These are phyloP conservation scores for Crithidia expoeki DNA, from an alignment of 208 protist genomes.

Conservation along the genomic window DNA sequence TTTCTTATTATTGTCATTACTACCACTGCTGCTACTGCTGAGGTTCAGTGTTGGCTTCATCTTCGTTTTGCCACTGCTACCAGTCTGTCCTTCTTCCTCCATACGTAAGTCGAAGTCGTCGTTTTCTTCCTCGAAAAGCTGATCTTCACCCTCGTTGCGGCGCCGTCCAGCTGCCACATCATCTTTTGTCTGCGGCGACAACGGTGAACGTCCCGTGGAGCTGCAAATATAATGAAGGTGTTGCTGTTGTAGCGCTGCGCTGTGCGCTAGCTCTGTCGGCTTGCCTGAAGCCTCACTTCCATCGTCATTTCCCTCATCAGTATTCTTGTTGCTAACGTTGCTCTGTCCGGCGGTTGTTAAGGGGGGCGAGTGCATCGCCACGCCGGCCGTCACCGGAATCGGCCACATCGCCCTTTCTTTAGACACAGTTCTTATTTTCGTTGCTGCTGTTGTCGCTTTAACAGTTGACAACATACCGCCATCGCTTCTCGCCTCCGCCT, in stretches of 20 bases:
- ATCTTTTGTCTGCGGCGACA: not conserved
- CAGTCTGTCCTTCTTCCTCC: slow-evolving; percentile 10
- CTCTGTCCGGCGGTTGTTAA: not conserved
- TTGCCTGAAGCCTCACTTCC: slow-evolving; percentile 16
- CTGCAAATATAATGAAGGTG: too few relatives aligned
- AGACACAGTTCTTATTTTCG: not conserved
- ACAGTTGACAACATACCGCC: not conserved
- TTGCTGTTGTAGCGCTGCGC: too few relatives aligned
- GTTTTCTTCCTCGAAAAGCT: slow-evolving; percentile 18
- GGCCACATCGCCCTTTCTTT: not conserved
- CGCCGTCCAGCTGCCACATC: too few relatives aligned
- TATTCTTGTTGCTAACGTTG: not conserved
- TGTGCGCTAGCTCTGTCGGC: not conserved
- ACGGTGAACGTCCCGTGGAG: not conserved
- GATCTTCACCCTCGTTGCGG: too few relatives aligned
- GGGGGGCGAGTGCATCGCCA: not conserved
- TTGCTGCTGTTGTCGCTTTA: not conserved
- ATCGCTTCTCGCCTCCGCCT: not conserved
- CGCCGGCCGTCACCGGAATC: not conserved
- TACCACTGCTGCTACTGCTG: not conserved
- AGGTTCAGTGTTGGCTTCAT: not conserved
- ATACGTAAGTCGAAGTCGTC: slow-evolving; percentile 16
- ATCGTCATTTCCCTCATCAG: not conserved
- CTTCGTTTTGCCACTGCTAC: not conserved
- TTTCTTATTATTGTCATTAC: not conserved